phyloP scores from a whole-genome alignment of 257 asterid genomes.

The Verbascum thapsus region DNA sequence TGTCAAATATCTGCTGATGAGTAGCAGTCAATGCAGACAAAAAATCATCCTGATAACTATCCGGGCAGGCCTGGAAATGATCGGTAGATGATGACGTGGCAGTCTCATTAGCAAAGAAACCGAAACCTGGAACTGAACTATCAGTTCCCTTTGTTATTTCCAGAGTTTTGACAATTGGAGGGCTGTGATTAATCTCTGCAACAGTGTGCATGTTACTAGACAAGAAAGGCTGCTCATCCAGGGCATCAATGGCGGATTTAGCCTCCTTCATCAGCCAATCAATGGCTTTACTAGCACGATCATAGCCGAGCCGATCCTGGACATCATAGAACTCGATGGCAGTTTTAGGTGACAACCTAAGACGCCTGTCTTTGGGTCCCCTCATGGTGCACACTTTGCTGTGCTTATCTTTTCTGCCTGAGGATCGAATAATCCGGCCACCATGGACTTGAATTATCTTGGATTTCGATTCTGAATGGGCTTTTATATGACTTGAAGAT shows the following conservation, averaged over 20 bases:
- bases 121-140: background rate
- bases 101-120: constrained; percentile 5
- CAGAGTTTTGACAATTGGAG: background rate
- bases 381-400: constrained; percentile 58
- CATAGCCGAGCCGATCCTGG: constrained; percentile 61
- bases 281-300: constrained; percentile 59
- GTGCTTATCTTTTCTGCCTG: constrained; percentile 52
- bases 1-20: constrained; percentile 18
- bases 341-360: constrained; percentile 52
- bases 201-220: too few species aligned
- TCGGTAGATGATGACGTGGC: constrained; percentile 1
- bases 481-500: background rate
- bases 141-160: too few species aligned
- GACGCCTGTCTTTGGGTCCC: constrained; percentile 53
- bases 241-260: constrained; percentile 53
- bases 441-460: constrained; percentile 29
- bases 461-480: constrained; percentile 13
- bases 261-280: constrained; percentile 70
- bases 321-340: constrained; percentile 64
- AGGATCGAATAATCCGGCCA: constrained; percentile 36
- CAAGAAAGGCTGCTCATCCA: constrained; percentile 22
- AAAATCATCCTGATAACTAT: constrained; percentile 1
- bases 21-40: constrained; percentile 10
- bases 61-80: constrained; percentile 21
- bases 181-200: background rate